A percentile compares a stretch with the other conserved stretches of the same genome.
These are phyloP conservation scores for Elsinoe perseae DNA, from an alignment of 2,329 filamentous ascomycete genomes.

Conservation along the genomic window DNA sequence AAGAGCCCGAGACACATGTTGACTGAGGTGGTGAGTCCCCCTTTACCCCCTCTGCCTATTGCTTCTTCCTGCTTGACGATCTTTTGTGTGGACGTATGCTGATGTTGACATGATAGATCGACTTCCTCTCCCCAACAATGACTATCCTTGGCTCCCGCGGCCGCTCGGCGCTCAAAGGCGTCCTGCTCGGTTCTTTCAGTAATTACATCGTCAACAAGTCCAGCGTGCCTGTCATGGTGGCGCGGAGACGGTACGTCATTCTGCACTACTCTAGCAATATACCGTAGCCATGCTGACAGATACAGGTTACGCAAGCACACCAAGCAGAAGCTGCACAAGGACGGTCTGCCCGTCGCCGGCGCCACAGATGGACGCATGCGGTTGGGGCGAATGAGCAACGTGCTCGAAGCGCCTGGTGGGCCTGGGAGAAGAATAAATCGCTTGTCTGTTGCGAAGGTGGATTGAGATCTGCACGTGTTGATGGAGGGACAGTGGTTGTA, in stretches of 20 bases:
- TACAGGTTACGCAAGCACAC: conserved; percentile 19
- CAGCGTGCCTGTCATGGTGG: conserved; percentile 96
- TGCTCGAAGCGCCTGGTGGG: conserved; percentile 19
- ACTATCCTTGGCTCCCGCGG: conserved; percentile 90
- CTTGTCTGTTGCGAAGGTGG: conserved; percentile 20
- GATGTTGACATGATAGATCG: conserved; percentile 50
- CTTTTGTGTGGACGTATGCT: conserved; percentile 13
- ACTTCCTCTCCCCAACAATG: conserved; percentile 80
- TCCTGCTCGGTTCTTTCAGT: conserved; percentile 90
- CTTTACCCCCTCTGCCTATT: too few species aligned
- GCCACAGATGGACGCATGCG: conserved; percentile 20
- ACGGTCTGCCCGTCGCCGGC: conserved; percentile 19
- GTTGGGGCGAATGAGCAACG: conserved; percentile 19
- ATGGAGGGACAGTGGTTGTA: too few species aligned
- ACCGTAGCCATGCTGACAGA: background rate
- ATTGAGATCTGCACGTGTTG: background rate
- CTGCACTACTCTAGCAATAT: background rate
- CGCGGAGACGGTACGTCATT: conserved; percentile 52
- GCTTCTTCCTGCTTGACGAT: background rate
- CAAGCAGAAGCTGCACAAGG: conserved; percentile 20
- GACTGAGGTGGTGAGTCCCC: conserved; percentile 65
- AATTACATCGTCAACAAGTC: conserved; percentile 97
- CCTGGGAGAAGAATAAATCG: conserved; percentile 16
- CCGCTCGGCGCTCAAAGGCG: conserved; percentile 84
- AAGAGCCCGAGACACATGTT: conserved; percentile 95